Base-by-base conservation (phyloP, 331 rosid species). In the Telfairia occidentalis region DNA sequence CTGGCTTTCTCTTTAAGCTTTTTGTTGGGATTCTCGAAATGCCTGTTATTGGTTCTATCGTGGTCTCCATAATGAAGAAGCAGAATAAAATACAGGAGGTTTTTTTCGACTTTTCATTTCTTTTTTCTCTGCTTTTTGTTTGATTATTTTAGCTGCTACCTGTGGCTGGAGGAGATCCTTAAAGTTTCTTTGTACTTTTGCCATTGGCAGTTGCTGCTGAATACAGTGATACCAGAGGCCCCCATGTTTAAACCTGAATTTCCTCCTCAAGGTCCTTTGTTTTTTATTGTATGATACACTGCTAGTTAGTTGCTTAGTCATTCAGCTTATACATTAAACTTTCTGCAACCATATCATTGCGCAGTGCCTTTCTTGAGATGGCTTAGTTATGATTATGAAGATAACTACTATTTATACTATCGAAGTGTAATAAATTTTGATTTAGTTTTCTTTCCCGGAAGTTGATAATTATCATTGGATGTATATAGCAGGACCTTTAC, bases 191-290 rank as follows among this genome's bases (percentile, higher is more conserved):
- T 72, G 29, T 57, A 32, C 71, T 18, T 37, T 60, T 78, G 50
- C 57, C 40, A 81, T 80, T 52, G 75, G 77, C 86, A 89, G 96
- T 18, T 88, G 81, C 55, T 94, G 90, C 87, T 80, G 77, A 79
- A 87, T 75, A 91, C 95, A 35, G 87, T 49, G 65, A 88, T 94
- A 78, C 97, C 98, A 0, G 98, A 94, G 78, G 82, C 79, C n/a
- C 97, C 98, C 48, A 94, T 94, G 97, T 91, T 91, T 77, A 91
- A 83, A 83, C 97, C 98, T 72, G 97, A 94, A 84, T 94, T 82
- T 87, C 97, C 97, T 73, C 97, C 95, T 71, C 98, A 85, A 89
- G 98, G 98, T 94, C 64, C 32, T 76, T 8, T 18, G 19, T 35
- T 37, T 12, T 49, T 69, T 71, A 7, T 21, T 50, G 57, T 2